Percentiles rank a stretch among this genome's conserved stretches.
Evolutionary conservation across 768 basidiomycete species (phyloP).

Genomic region (Amanita molliuscula): DNA sequence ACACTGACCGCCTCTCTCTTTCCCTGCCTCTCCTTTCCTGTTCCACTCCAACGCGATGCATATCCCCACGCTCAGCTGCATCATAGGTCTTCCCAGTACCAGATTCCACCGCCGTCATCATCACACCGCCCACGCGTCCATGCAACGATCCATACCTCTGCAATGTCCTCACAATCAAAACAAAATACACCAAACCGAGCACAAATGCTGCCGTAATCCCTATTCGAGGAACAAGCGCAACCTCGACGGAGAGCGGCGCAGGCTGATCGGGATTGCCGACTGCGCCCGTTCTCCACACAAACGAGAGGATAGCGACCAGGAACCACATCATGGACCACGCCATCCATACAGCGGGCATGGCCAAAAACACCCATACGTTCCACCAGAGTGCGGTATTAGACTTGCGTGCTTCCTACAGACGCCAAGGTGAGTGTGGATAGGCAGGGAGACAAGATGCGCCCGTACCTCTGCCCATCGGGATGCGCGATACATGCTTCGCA

Average conservation of each 20-base stretch:
- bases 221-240: constrained; percentile 43
- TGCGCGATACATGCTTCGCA: constrained; percentile 3
- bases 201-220: constrained; percentile 41
- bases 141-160: constrained; percentile 37
- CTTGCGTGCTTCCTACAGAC: constrained; percentile 43
- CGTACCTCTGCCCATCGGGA: constrained; percentile 2
- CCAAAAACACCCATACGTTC: constrained; percentile 27
- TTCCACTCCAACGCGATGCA: neutral
- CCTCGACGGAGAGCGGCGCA: constrained; percentile 23
- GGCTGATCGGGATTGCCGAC: constrained; percentile 26
- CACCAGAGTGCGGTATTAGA: constrained; percentile 23
- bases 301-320: constrained; percentile 50
- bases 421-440: too few relatives aligned
- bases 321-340: constrained; percentile 70
- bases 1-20: neutral
- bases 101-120: neutral
- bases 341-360: constrained; percentile 59
- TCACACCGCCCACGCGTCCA: neutral
- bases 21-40: neutral
- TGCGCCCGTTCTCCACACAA: constrained; percentile 62
- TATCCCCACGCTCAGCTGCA: neutral
- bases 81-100: neutral
- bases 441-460: too few relatives aligned
- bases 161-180: constrained; percentile 52
- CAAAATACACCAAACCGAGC: constrained; percentile 53